Evolutionary conservation across 2,329 filamentous ascomycete species (phyloP).

Genomic region (Calonectria ilicicola): DNA sequence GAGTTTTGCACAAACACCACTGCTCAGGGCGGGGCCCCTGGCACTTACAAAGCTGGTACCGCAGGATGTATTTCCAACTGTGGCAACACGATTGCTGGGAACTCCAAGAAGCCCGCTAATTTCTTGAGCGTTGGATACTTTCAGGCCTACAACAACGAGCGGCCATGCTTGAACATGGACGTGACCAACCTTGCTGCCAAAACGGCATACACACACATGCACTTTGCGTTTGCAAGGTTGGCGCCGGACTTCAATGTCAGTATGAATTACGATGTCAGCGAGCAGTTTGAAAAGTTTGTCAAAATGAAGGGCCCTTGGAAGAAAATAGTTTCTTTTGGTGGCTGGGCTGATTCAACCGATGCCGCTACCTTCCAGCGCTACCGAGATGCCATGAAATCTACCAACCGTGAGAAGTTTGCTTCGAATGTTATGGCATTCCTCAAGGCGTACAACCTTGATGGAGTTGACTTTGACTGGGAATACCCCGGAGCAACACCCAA

Average conservation of each 20-base stretch:
- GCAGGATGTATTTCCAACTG: conserved; percentile 49
- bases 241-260: conserved; percentile 31
- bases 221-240: conserved; percentile 48
- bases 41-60: conserved; percentile 38
- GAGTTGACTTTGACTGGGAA: conserved; percentile 62
- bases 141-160: conserved; percentile 45
- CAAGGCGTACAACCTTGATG: conserved; percentile 53
- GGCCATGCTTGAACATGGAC: conserved; percentile 48
- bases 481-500: conserved; percentile 50
- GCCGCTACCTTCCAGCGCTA: conserved; percentile 42
- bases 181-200: conserved; percentile 36
- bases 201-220: conserved; percentile 46
- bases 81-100: conserved; percentile 46
- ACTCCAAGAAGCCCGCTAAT: conserved; percentile 38
- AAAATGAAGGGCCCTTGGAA: conserved; percentile 43
- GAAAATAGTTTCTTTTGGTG: conserved; percentile 51
- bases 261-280: conserved; percentile 33
- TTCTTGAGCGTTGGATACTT: conserved; percentile 48
- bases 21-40: conserved; percentile 43
- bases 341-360: conserved; percentile 48
- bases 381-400: conserved; percentile 43
- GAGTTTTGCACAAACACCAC: conserved; percentile 55
- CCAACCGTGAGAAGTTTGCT: conserved; percentile 53
- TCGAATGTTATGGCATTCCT: conserved; percentile 54
- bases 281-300: conserved; percentile 47